Evolutionary conservation across 257 asterid genomes (phyloP).

Genomic region (Dorcoceras hygrometricum): DNA sequence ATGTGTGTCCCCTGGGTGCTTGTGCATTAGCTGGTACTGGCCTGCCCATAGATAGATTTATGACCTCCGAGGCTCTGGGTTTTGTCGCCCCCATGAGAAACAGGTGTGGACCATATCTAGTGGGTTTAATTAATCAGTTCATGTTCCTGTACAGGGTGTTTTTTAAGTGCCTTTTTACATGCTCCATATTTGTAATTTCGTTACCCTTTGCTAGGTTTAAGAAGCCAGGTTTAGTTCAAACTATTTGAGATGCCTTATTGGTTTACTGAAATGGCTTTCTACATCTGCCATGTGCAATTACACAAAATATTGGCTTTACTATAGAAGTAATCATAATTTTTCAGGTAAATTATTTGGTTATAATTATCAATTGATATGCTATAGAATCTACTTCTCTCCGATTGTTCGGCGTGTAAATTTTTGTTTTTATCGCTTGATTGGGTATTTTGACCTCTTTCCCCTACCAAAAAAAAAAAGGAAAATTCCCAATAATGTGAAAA

Average conservation of each 20-base stretch:
- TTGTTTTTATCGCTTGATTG: background rate
- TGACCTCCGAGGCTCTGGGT: constrained; percentile 91
- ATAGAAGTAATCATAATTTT: too few relatives aligned
- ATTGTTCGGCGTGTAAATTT: background rate
- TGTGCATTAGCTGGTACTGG: constrained; percentile 99
- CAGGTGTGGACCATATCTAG: constrained; percentile 47
- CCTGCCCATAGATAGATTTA: constrained; percentile 92
- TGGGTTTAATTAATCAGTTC: background rate
- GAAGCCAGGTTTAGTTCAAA: too few relatives aligned
- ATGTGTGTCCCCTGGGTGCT: constrained; percentile 92
- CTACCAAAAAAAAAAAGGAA: background rate
- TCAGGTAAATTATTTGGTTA: too few relatives aligned
- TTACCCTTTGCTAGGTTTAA: too few relatives aligned
- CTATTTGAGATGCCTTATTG: too few relatives aligned
- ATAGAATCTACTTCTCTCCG: background rate
- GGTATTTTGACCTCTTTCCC: background rate
- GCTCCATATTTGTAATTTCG: background rate
- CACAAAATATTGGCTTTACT: too few relatives aligned
- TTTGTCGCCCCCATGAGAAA: constrained; percentile 94
- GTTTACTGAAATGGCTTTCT: too few relatives aligned
- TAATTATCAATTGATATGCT: too few relatives aligned
- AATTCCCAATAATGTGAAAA: too few relatives aligned
- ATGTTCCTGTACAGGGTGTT: background rate
- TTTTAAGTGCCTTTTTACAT: background rate
- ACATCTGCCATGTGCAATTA: too few relatives aligned